These are phyloP conservation scores for Backusella sp. DNA, from an alignment of 192 early-diverging fungal genomes.

Conservation along the genomic window DNA sequence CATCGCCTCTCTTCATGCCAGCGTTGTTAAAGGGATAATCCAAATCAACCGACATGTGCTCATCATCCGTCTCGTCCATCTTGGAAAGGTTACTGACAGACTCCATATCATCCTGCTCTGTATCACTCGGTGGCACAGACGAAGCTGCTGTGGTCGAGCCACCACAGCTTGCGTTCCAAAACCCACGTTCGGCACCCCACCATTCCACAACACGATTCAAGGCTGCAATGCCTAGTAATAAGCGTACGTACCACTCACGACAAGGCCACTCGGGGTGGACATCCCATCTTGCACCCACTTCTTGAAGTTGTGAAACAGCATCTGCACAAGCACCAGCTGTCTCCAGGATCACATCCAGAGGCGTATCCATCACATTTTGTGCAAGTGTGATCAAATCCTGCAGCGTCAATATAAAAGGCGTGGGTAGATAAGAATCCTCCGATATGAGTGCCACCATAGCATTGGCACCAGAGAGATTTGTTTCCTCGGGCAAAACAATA, in stretches of 20 bases:
- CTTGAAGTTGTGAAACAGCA: constrained; percentile 56
- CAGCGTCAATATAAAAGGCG: constrained; percentile 61
- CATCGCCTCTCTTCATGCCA: background rate
- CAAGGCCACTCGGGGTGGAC: constrained; percentile 64
- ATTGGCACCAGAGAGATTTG: background rate
- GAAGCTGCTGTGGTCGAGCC: constrained; percentile 3
- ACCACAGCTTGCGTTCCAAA: constrained; percentile 46
- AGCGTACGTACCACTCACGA: constrained; percentile 58
- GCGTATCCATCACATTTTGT: constrained; percentile 72
- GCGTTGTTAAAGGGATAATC: background rate
- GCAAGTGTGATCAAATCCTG: constrained; percentile 68
- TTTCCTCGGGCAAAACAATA: background rate
- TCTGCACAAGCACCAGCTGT: constrained; percentile 57
- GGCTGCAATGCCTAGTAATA: constrained; percentile 75
- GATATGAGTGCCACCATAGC: constrained; percentile 43
- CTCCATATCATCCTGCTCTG: constrained; percentile 5
- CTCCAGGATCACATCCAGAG: constrained; percentile 54
- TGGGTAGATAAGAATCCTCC: constrained; percentile 53
- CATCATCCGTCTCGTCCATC: constrained; percentile 8
- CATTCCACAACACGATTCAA: constrained; percentile 78
- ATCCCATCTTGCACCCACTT: constrained; percentile 64
- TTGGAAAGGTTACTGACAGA: constrained; percentile 5
- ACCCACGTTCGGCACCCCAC: constrained; percentile 71
- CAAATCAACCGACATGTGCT: background rate
- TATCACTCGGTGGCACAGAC: constrained; percentile 1